Conservation (phyloP, 352 stramenopile genomes). For the Poterioochromonas sp. region DNA sequence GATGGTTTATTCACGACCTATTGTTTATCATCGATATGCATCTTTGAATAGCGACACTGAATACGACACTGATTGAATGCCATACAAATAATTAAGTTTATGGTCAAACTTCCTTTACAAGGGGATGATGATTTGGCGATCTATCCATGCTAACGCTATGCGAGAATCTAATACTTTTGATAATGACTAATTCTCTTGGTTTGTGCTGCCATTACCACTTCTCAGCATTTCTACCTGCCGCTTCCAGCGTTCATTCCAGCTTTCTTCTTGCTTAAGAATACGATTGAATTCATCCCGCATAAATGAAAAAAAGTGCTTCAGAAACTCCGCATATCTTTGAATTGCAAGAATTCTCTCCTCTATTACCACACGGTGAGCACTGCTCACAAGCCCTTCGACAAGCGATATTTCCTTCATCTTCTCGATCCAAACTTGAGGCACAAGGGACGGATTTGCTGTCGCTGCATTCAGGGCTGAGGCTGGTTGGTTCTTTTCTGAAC, state of each 20-base stretch:
- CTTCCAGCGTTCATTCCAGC: slow-evolving; percentile 25
- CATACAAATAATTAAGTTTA: too few species aligned
- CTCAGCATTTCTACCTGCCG: slow-evolving; percentile 32
- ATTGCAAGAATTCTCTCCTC: background rate
- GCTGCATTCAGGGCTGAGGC: background rate
- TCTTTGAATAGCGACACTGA: too few species aligned
- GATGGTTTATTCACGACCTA: too few species aligned
- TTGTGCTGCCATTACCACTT: slow-evolving; percentile 4
- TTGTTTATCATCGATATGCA: too few species aligned
- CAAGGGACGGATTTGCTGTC: background rate
- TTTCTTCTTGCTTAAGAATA: slow-evolving; percentile 19
- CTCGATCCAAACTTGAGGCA: background rate
- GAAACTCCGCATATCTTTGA: background rate
- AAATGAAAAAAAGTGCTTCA: background rate
- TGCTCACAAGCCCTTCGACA: background rate
- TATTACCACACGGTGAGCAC: slow-evolving; percentile 16
- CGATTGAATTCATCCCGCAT: background rate
- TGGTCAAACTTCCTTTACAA: too few species aligned
- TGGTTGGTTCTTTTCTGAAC: background rate
- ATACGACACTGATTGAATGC: too few species aligned
- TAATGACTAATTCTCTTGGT: too few species aligned
- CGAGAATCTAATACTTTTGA: too few species aligned
- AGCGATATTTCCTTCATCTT: background rate
- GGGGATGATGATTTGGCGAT: too few species aligned
- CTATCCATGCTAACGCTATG: too few species aligned